A percentile compares a stretch with the other conserved stretches of the same genome.
Evolutionary conservation across 495 filamentous ascomycete species (phyloP).

Genomic region (Bryoglossum gracile): DNA sequence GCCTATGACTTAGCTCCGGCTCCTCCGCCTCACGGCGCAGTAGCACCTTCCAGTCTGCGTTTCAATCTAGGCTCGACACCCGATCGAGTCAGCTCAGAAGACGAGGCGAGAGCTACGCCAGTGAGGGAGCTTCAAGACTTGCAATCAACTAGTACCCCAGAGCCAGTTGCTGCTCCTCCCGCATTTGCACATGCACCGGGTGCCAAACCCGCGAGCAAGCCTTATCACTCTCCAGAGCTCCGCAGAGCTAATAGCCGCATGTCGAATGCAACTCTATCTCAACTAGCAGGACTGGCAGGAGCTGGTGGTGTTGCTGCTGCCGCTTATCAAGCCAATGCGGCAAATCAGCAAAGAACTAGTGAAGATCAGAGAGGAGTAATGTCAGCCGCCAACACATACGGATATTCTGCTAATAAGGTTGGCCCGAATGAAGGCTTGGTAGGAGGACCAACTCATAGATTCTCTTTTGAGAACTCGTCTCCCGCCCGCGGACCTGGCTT

Average conservation of each 20-base stretch:
- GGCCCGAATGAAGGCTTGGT: slow-evolving; percentile 43
- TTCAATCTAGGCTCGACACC: slow-evolving; percentile 30
- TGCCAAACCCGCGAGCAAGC: slow-evolving; percentile 56
- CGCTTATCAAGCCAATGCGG: slow-evolving; percentile 30
- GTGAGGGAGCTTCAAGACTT: slow-evolving; percentile 44
- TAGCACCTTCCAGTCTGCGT: slow-evolving; percentile 8
- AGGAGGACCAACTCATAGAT: slow-evolving; percentile 11
- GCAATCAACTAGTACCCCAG: slow-evolving; percentile 51
- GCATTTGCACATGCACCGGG: slow-evolving; percentile 66
- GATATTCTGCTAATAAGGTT: slow-evolving; percentile 42
- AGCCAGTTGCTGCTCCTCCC: slow-evolving; percentile 68
- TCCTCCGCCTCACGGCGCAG: slow-evolving; percentile 24
- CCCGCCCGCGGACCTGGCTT: slow-evolving; percentile 5
- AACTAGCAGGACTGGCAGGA: slow-evolving; percentile 60
- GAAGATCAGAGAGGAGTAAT: slow-evolving; percentile 39
- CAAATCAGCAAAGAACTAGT: slow-evolving; percentile 29
- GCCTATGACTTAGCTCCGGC: slow-evolving; percentile 30
- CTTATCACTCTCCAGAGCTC: slow-evolving; percentile 65
- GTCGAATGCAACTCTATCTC: slow-evolving; percentile 70
- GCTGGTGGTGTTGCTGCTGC: slow-evolving; percentile 54
- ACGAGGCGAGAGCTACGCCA: slow-evolving; percentile 36
- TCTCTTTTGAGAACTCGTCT: slow-evolving; percentile 23
- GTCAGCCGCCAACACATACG: slow-evolving; percentile 36
- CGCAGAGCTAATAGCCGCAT: slow-evolving; percentile 71
- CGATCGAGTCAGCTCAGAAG: slow-evolving; percentile 53